phyloP scores from a whole-genome alignment of 2,329 filamentous ascomycete genomes.

The Verticillium klebahnii region DNA sequence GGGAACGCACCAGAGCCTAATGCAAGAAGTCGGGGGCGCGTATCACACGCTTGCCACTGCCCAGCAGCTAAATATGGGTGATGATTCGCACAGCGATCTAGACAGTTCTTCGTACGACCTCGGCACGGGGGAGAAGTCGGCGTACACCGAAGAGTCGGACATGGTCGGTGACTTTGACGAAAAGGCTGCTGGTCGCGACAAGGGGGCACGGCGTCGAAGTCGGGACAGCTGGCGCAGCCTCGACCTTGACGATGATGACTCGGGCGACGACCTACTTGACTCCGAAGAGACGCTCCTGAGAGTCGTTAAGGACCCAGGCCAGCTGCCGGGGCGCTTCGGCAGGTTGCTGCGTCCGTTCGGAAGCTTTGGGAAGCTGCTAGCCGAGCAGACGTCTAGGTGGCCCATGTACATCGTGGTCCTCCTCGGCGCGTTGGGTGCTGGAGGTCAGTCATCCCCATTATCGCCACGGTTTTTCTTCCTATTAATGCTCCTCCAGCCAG shows the following conservation, averaged over 20 bases:
- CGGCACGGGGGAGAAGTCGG: background rate
- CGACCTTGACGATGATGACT: background rate
- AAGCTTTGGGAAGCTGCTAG: conserved; percentile 14
- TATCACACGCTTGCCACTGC: conserved; percentile 19
- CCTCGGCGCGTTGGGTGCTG: conserved; percentile 18
- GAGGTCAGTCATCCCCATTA: background rate
- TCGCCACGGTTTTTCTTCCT: background rate
- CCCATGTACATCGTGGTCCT: conserved; percentile 17
- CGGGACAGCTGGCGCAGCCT: background rate
- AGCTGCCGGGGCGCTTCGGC: background rate
- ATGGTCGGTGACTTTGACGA: background rate
- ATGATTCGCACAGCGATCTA: background rate
- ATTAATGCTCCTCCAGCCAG: conserved; percentile 8
- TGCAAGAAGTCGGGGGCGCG: conserved; percentile 10
- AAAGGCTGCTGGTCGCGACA: background rate
- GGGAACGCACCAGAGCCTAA: conserved; percentile 15
- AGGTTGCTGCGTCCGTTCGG: conserved; percentile 2
- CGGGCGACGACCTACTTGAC: background rate
- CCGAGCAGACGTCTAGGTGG: conserved; percentile 16
- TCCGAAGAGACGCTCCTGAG: background rate
- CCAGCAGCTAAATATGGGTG: conserved; percentile 10
- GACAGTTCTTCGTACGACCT: background rate
- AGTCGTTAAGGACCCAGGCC: background rate
- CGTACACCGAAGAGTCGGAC: background rate
- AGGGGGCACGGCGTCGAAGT: background rate